Percentiles rank a stretch among this genome's conserved stretches.
phyloP scores from a whole-genome alignment of 805 yeast species.

The Candida oleophila region DNA sequence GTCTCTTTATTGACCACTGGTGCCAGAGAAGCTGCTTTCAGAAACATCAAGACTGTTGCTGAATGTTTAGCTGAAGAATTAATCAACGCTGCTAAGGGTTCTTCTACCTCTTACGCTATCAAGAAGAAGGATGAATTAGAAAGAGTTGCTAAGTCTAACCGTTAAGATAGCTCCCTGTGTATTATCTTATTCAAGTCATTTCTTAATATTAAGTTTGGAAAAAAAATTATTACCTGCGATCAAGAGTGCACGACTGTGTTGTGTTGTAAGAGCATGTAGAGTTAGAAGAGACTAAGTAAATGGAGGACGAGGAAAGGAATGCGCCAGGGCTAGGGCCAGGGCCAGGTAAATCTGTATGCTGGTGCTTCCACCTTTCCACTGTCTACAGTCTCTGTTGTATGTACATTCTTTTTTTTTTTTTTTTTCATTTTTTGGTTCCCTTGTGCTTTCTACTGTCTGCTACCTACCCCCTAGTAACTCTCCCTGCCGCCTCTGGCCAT shows the following conservation, averaged over 20 bases:
- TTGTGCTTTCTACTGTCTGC: no score
- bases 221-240: constrained; percentile 13
- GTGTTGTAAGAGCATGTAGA: not conserved
- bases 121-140: constrained; percentile 99
- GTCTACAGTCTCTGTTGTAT: no score
- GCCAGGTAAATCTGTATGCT: no score
- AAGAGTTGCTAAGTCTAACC: constrained; percentile 99
- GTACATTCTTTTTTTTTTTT: no score
- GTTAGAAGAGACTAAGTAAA: not conserved
- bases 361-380: no score
- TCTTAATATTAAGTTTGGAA: constrained; percentile 13
- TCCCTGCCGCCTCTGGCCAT: no score
- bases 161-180: constrained; percentile 59
- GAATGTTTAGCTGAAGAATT: constrained; percentile 99
- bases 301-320: no score
- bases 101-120: constrained; percentile 99
- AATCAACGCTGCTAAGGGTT: constrained; percentile 99
- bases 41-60: constrained; percentile 99
- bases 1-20: constrained; percentile 97
- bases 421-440: no score
- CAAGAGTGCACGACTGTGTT: no score
- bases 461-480: no score
- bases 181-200: constrained; percentile 20
- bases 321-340: no score
- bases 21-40: constrained; percentile 99